Evolutionary conservation across 2,329 filamentous ascomycete species (phyloP).

Genomic region (Diplodia sapinea): DNA sequence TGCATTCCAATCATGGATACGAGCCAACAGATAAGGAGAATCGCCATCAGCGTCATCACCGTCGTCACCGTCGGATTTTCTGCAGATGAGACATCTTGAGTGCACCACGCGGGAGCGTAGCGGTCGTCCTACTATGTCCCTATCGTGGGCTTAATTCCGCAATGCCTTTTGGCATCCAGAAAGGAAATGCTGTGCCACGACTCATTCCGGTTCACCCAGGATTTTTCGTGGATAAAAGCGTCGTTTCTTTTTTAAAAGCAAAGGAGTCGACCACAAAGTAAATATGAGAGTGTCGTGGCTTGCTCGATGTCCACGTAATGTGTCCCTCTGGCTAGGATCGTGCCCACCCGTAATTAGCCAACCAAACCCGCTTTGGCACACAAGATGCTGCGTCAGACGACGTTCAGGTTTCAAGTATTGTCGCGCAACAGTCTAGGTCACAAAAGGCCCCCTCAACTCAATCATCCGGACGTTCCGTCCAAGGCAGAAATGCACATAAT

Average conservation of each 20-base stretch:
- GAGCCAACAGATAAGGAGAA: too few species aligned
- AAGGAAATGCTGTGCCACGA: neutral
- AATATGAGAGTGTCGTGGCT: neutral
- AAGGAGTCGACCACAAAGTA: neutral
- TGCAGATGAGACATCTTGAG: neutral
- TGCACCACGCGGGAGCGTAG: neutral
- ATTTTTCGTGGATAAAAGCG: neutral
- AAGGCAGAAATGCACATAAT: neutral
- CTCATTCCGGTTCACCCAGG: neutral
- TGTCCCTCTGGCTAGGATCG: neutral
- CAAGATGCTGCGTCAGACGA: neutral
- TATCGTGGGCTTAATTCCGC: neutral
- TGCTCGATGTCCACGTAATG: constrained; percentile 1
- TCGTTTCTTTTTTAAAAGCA: neutral
- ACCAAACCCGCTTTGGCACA: neutral
- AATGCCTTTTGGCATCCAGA: neutral
- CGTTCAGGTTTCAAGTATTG: neutral
- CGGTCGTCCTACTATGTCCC: neutral
- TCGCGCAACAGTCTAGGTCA: neutral
- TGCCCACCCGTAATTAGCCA: neutral
- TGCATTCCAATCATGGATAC: neutral
- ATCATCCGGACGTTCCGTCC: neutral
- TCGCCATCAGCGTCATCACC: neutral
- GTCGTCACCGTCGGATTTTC: neutral
- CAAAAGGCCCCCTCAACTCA: neutral